Percentiles rank a stretch among this genome's conserved stretches.
phyloP scores from a whole-genome alignment of 371 early-diverging fungal species.

The Dichotomocladium elegans region DNA sequence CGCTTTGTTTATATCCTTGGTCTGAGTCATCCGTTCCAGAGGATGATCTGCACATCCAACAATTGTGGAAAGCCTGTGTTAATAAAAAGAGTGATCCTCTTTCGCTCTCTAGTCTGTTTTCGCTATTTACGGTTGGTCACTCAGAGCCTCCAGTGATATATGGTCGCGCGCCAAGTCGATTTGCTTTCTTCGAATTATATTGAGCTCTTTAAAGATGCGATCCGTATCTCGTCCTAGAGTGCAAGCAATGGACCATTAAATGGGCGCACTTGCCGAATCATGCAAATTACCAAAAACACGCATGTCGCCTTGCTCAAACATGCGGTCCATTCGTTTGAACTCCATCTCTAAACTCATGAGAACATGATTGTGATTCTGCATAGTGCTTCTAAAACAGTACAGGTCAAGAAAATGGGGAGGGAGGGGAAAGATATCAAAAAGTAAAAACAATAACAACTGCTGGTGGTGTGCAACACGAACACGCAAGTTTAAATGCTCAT shows the following conservation, averaged over 20 bases:
- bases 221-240: slow-evolving; percentile 24
- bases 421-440: no score
- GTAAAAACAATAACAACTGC: no score
- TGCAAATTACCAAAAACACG: slow-evolving; percentile 26
- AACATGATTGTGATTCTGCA: slow-evolving; percentile 15
- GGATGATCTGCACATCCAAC: not conserved
- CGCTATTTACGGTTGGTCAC: slow-evolving; percentile 17
- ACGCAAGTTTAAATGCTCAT: no score
- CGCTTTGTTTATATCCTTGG: slow-evolving; percentile 15
- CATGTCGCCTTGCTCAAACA: slow-evolving; percentile 26
- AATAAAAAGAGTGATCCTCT: not conserved
- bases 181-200: slow-evolving; percentile 26
- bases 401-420: no score
- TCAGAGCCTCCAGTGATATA: slow-evolving; percentile 24
- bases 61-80: no score
- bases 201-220: slow-evolving; percentile 24
- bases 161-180: slow-evolving; percentile 27
- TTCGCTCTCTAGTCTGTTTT: not conserved
- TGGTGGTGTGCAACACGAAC: no score
- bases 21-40: slow-evolving; percentile 6
- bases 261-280: no score
- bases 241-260: no score
- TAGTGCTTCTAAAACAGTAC: no score
- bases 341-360: slow-evolving; percentile 21
- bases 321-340: slow-evolving; percentile 22